Conservation (phyloP, 129 eudicot genomes). For the Kitagawia praeruptora region DNA sequence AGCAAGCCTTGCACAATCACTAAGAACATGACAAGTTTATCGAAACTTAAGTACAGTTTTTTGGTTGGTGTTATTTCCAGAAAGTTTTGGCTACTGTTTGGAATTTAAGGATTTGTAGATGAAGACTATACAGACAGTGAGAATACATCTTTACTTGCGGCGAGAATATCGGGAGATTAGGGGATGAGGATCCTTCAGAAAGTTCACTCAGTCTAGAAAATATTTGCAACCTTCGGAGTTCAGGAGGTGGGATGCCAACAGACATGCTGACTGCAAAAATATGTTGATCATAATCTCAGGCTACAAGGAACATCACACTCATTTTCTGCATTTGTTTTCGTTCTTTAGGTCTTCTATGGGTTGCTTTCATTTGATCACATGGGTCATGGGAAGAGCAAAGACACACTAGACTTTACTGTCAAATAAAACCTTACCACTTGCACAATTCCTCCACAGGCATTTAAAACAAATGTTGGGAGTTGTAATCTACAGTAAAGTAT, state of each 20-base stretch:
- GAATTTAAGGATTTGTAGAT: no score
- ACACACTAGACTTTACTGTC: background rate
- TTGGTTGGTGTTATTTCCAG: no score
- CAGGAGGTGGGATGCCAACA: no score
- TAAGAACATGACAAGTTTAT: no score
- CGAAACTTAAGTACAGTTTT: no score
- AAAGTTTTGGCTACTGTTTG: no score
- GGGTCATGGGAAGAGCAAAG: background rate
- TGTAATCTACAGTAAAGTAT: background rate
- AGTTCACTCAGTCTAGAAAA: background rate
- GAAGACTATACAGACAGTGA: no score
- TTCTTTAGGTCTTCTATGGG: background rate
- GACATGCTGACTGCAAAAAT: background rate
- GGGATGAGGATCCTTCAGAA: no score
- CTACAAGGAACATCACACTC: background rate
- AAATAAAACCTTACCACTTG: constrained; percentile 5
- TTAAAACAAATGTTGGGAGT: constrained; percentile 7
- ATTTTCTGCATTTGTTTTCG: background rate
- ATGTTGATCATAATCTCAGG: background rate
- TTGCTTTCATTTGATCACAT: background rate
- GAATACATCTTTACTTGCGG: no score
- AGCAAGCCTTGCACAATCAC: no score
- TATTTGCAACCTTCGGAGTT: no score
- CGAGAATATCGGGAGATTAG: no score
- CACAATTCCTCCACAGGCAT: constrained; percentile 6